Evolutionary conservation across 441 rosid genomes (phyloP).

Genomic region (Corymbia calophylla): DNA sequence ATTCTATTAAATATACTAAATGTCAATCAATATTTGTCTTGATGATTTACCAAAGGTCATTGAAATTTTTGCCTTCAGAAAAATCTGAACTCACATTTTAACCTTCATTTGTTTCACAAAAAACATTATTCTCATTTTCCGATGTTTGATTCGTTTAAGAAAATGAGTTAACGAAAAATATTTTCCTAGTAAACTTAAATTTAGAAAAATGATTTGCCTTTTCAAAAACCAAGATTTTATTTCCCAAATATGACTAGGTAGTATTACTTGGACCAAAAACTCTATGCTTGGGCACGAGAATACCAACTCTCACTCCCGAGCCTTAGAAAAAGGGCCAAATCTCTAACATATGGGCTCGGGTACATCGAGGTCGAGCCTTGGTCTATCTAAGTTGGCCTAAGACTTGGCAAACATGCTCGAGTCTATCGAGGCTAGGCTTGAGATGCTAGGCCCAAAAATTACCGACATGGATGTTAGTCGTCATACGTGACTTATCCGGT

Average conservation of each 20-base stretch:
- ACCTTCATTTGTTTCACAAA: not conserved
- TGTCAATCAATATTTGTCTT: not conserved
- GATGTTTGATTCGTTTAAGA: too few species aligned
- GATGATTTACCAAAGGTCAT: not conserved
- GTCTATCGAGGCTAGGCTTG: too few species aligned
- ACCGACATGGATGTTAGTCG: accelerated
- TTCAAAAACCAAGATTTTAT: too few species aligned
- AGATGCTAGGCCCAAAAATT: too few species aligned
- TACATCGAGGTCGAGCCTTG: too few species aligned
- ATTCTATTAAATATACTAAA: not conserved
- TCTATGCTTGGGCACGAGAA: not conserved
- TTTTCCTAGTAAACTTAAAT: not conserved
- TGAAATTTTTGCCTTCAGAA: not conserved
- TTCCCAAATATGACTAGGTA: too few species aligned
- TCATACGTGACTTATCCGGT: accelerated
- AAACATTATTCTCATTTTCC: not conserved
- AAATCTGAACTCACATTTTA: not conserved
- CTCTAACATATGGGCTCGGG: too few species aligned
- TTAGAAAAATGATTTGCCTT: too few species aligned
- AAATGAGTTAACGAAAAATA: too few species aligned
- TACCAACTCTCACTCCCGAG: not conserved
- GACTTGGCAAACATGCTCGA: too few species aligned
- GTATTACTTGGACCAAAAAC: accelerated
- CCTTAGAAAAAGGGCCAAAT: not conserved
- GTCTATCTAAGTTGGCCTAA: too few species aligned